These are phyloP conservation scores for Cruciata laevipes DNA, from an alignment of 257 asterid genomes.

Conservation along the genomic window DNA sequence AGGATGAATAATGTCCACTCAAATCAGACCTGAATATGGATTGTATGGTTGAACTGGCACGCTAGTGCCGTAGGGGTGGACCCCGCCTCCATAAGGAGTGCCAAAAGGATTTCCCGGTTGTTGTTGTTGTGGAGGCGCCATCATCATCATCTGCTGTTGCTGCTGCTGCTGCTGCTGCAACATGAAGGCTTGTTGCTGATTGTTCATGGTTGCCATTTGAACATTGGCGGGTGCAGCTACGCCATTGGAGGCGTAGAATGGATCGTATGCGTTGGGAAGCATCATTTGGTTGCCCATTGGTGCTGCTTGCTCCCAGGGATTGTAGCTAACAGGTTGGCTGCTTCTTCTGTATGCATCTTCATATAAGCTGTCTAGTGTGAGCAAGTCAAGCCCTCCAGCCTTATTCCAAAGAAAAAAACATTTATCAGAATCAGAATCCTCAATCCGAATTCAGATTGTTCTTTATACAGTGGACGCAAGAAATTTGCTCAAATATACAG, in stretches of 20 bases:
- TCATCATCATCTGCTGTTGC: constrained; percentile 32
- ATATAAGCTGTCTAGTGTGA: constrained; percentile 84
- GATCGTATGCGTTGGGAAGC: constrained; percentile 47
- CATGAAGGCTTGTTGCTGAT: constrained; percentile 56
- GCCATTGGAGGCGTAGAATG: constrained; percentile 60
- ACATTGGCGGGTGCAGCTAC: constrained; percentile 60
- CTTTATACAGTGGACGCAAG: neutral
- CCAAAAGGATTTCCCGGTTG: constrained; percentile 31
- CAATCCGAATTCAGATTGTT: constrained; percentile 1
- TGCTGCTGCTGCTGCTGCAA: constrained; percentile 36
- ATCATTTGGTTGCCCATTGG: constrained; percentile 36
- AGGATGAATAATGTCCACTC: constrained; percentile 3
- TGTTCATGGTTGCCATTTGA: constrained; percentile 66
- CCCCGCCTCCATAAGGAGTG: constrained; percentile 25
- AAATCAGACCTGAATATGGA: constrained; percentile 35
- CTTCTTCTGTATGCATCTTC: constrained; percentile 87
- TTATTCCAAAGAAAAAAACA: constrained; percentile 22
- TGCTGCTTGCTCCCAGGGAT: constrained; percentile 81
- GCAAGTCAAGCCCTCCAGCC: constrained; percentile 91
- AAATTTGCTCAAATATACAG: neutral
- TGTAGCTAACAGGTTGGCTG: constrained; percentile 68
- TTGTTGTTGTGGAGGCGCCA: constrained; percentile 23
- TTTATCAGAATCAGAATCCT: constrained; percentile 6
- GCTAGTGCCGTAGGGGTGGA: constrained; percentile 25
- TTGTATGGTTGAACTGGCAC: constrained; percentile 35